These are phyloP conservation scores for Penicillium sp. DNA, from an alignment of 2,329 filamentous ascomycete species.

Conservation along the genomic window DNA sequence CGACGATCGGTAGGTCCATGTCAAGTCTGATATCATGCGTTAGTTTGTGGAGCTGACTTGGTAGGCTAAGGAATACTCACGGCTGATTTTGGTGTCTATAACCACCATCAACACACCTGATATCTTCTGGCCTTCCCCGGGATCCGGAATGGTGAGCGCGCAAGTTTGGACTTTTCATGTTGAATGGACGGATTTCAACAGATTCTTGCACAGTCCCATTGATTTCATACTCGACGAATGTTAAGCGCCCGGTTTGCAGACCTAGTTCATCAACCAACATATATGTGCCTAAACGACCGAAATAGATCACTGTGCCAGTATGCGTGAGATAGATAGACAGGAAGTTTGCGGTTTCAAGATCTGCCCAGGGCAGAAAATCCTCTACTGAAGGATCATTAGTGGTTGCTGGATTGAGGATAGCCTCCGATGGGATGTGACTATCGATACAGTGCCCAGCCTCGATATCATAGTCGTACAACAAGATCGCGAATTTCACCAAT, in stretches of 20 bases:
- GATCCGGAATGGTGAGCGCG: no score
- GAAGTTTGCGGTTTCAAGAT: conserved; percentile 3
- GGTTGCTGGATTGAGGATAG: conserved; percentile 4
- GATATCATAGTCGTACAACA: conserved; percentile 4
- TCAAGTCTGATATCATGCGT: conserved; percentile 9
- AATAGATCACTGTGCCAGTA: background rate
- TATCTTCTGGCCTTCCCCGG: no score
- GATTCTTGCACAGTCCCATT: background rate
- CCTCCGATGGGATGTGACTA: background rate
- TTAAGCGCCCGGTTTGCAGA: background rate
- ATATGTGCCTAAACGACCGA: background rate
- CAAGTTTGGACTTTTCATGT: no score
- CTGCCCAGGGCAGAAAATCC: background rate
- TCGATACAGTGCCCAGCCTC: conserved; percentile 3
- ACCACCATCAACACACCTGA: no score
- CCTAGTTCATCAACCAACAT: conserved; percentile 6
- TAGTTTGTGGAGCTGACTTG: background rate
- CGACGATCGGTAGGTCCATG: conserved; percentile 14
- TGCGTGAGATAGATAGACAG: background rate
- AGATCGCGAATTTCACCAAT: conserved; percentile 5
- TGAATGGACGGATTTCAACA: background rate
- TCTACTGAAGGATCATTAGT: conserved; percentile 3
- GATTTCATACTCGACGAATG: conserved; percentile 1
- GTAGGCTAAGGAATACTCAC: background rate
- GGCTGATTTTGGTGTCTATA: conserved; percentile 6